These are phyloP conservation scores for Umbilicus rupestris DNA, from an alignment of 164 flowering plant genomes.

Conservation along the genomic window DNA sequence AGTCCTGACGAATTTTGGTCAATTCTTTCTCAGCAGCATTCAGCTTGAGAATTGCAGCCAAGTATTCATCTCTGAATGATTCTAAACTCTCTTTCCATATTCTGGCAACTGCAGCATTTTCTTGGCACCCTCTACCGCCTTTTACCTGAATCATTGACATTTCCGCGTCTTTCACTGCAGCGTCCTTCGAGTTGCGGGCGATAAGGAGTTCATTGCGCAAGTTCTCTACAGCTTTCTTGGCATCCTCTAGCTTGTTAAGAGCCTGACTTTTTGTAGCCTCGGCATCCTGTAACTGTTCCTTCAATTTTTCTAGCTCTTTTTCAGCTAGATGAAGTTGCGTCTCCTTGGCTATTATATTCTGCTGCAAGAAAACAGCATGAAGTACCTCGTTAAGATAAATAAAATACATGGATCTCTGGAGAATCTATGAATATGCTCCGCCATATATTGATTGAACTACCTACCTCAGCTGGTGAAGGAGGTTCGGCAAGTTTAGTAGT, in stretches of 20 bases:
- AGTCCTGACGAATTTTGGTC: slow-evolving; percentile 4
- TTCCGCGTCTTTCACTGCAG: slow-evolving; percentile 44
- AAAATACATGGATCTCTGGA: background rate
- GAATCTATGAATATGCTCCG: background rate
- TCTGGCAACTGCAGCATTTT: slow-evolving; percentile 8
- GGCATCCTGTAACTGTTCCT: slow-evolving; percentile 62
- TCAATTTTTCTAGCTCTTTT: slow-evolving; percentile 66
- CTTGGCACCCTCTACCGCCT: slow-evolving; percentile 41
- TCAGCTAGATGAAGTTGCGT: slow-evolving; percentile 65
- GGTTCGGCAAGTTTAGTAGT: slow-evolving; percentile 54
- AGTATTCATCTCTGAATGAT: background rate
- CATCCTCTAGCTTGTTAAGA: slow-evolving; percentile 60
- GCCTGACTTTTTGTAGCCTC: slow-evolving; percentile 61
- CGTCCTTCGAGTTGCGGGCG: slow-evolving; percentile 45
- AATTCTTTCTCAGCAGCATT: background rate
- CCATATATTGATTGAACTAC: background rate
- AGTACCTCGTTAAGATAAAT: background rate
- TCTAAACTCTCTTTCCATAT: background rate
- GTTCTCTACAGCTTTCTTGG: slow-evolving; percentile 51
- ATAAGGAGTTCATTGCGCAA: slow-evolving; percentile 41
- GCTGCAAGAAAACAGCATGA: slow-evolving; percentile 14
- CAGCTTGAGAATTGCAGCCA: background rate
- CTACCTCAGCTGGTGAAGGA: slow-evolving; percentile 55
- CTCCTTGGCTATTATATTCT: slow-evolving; percentile 75
- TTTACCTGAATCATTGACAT: slow-evolving; percentile 41